A percentile compares a stretch with the other conserved stretches of the same genome.
phyloP scores from a whole-genome alignment of 768 basidiomycete species.

The Leccinellum luteum region DNA sequence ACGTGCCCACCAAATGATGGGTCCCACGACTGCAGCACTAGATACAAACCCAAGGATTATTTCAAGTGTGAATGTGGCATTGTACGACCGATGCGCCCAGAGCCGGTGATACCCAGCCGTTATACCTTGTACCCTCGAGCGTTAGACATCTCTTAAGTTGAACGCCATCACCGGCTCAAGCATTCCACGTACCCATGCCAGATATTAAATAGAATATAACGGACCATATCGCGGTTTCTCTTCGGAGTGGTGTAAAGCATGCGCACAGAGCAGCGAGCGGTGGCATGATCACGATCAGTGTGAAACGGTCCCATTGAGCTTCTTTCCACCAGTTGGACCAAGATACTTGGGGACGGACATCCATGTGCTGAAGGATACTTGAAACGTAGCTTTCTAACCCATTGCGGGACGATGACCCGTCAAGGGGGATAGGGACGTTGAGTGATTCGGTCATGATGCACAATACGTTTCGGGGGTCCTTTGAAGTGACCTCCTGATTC shows the following conservation, averaged over 20 bases:
- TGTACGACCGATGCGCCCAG: constrained; percentile 3
- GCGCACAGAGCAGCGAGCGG: constrained; percentile 66
- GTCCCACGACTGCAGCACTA: not conserved
- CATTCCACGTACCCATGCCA: not conserved
- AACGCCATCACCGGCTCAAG: not conserved
- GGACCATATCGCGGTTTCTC: constrained; percentile 2
- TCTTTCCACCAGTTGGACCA: constrained; percentile 55
- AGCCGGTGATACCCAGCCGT: constrained; percentile 3
- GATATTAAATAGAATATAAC: not conserved
- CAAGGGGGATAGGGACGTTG: not conserved
- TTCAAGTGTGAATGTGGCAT: not conserved
- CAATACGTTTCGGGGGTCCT: not conserved
- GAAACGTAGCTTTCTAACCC: constrained; percentile 74
- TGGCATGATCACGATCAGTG: constrained; percentile 69
- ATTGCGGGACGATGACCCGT: constrained; percentile 35
- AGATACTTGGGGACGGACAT: constrained; percentile 59
- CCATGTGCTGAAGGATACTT: constrained; percentile 57
- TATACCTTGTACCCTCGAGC: not conserved
- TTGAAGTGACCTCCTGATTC: not conserved
- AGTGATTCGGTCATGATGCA: not conserved
- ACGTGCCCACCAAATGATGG: constrained; percentile 1
- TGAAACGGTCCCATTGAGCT: constrained; percentile 67
- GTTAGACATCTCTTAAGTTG: not conserved
- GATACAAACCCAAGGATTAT: not conserved
- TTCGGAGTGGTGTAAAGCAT: constrained; percentile 17